Conservation (phyloP, 2,329 filamentous ascomycete genomes). For the Neopestalotiopsis clavispora region DNA sequence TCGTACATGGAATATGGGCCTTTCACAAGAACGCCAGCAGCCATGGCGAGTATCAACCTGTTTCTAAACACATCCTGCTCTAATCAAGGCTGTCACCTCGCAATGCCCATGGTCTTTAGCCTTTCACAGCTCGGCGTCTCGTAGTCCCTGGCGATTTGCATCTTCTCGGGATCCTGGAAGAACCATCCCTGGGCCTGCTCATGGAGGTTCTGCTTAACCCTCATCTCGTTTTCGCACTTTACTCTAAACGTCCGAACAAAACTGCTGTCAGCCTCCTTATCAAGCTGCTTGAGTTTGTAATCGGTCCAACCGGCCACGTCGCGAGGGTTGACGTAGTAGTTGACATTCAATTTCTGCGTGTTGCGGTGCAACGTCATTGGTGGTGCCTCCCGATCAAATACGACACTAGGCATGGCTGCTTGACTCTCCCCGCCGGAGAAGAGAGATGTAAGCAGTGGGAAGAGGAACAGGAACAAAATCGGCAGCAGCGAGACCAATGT, state of each 20-base stretch:
- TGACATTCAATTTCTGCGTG: conserved; percentile 72
- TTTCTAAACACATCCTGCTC: background rate
- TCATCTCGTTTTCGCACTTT: conserved; percentile 77
- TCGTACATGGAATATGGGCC: background rate
- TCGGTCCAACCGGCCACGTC: conserved; percentile 75
- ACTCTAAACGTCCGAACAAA: conserved; percentile 71
- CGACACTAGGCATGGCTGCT: conserved; percentile 69
- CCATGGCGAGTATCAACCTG: background rate
- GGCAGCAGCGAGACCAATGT: conserved; percentile 80
- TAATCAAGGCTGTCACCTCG: background rate
- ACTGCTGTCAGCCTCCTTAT: conserved; percentile 75
- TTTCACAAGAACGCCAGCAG: background rate
- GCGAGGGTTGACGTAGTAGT: conserved; percentile 83
- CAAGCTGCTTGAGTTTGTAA: conserved; percentile 74
- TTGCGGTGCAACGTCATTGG: conserved; percentile 77
- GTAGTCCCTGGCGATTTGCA: conserved; percentile 68
- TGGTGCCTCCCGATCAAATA: conserved; percentile 72
- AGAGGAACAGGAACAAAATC: conserved; percentile 85
- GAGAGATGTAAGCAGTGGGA: conserved; percentile 81
- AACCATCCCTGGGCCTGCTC: conserved; percentile 90
- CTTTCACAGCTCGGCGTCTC: conserved; percentile 59
- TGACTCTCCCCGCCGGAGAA: conserved; percentile 64
- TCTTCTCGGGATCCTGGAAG: conserved; percentile 78
- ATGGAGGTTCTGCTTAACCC: conserved; percentile 67
- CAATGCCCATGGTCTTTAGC: conserved; percentile 49